phyloP scores from a whole-genome alignment of 495 filamentous ascomycete genomes.

The Bacidia rubella region DNA sequence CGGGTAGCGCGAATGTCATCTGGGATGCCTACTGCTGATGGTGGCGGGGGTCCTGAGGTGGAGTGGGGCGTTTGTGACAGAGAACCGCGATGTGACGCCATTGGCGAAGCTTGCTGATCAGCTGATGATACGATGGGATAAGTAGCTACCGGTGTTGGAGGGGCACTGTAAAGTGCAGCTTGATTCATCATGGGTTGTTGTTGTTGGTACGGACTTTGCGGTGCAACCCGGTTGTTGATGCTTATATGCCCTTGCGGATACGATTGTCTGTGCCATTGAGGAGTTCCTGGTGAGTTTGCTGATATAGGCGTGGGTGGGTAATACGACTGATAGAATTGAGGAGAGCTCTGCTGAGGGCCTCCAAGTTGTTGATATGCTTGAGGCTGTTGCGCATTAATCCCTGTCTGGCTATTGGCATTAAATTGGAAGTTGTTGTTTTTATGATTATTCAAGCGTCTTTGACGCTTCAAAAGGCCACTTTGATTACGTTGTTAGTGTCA shows the following conservation, averaged over 20 bases:
- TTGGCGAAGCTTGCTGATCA: slow-evolving; percentile 8
- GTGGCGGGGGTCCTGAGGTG: background rate
- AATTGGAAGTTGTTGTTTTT: slow-evolving; percentile 18
- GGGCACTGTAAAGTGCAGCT: slow-evolving; percentile 26
- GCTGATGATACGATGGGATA: slow-evolving; percentile 2
- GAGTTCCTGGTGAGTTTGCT: slow-evolving; percentile 15
- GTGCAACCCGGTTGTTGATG: slow-evolving; percentile 14
- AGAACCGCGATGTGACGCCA: slow-evolving; percentile 2
- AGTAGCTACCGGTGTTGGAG: slow-evolving; percentile 24
- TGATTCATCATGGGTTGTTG: slow-evolving; percentile 15
- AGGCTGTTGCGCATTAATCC: background rate
- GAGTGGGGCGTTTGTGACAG: background rate
- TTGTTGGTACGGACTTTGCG: slow-evolving; percentile 20
- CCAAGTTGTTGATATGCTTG: slow-evolving; percentile 10
- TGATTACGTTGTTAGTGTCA: background rate
- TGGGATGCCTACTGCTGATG: background rate
- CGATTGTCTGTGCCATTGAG: slow-evolving; percentile 13
- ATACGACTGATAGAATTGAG: slow-evolving; percentile 17
- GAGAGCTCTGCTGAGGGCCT: slow-evolving; percentile 15
- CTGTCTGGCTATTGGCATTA: slow-evolving; percentile 23
- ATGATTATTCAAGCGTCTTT: slow-evolving; percentile 12
- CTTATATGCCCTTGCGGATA: slow-evolving; percentile 9
- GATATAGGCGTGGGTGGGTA: slow-evolving; percentile 16
- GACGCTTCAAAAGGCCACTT: slow-evolving; percentile 19
- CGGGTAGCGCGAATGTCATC: background rate